Evolutionary conservation across 2,329 filamentous ascomycete genomes (phyloP), one percentile per base, ranked within the genome.

Genomic region (Lasiodiplodia theobromae): DNA sequence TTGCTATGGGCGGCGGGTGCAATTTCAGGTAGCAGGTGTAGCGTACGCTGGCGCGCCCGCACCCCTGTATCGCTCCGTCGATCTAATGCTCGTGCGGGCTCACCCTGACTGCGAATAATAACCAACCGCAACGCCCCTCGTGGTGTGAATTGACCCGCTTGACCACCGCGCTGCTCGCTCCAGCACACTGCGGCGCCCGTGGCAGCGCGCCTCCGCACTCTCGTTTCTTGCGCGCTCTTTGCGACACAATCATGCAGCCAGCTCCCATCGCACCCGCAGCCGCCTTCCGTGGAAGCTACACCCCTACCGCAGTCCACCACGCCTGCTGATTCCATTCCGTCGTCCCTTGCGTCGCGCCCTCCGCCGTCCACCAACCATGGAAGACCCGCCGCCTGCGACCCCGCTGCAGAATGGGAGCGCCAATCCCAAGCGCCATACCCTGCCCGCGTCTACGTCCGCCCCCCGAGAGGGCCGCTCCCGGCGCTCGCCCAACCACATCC

Each of bases 401-500:
- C 51, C 65, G 49, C 52, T 40, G 58, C 49, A 63, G 38, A 52
- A 18, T 31, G 44, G 44, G 31, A 62, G 25, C 54, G 28, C 66
- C 38, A 58, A 52, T 37, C 66, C 47, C 18, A 67, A 44, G 37
- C 74, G 74, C 54, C 71, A 72, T 69, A 77, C 77, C 66, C 73
- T 75, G 44, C 74, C 77, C 23, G 70, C 73, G 23, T 69, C 73
- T 16, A 28, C 70, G 16, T 44, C 67, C 16, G n/a, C 67, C 18
- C 16, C 58, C 12, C 25, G 65, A 69, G 34, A 72, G 73, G 69
- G 68, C 71, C 16, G 44, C 21, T 31, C 58, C 5, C 76, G 75
- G 67, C 76, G 74, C 71, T 72, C 78, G 34, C 70, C 78, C 11
- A 78, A 78, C 73, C 75, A 76, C 71, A 72, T 81, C 64, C 79